Conservation (phyloP, 371 early-diverging fungal genomes). For the Mortierella sp. region DNA sequence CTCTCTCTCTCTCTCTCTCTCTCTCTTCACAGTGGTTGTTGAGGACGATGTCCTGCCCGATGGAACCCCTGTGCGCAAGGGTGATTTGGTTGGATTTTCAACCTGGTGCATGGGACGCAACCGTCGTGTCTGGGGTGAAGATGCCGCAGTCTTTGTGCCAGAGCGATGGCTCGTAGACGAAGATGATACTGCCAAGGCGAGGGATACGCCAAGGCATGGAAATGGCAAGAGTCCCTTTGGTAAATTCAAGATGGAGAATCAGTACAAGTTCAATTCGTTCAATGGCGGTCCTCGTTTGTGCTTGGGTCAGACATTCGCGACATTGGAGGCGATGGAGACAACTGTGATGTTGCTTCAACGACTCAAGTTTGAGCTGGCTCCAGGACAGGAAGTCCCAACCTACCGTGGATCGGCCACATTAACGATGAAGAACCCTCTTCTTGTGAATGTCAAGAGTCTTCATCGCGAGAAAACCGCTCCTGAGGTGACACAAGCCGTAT, state of each 20-base stretch:
- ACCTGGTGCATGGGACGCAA: constrained; percentile 44
- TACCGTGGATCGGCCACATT: no score
- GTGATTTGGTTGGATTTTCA: constrained; percentile 31
- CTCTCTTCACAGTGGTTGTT: not conserved
- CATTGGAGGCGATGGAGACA: constrained; percentile 2
- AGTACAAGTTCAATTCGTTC: constrained; percentile 44
- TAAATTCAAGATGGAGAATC: constrained; percentile 36
- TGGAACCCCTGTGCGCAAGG: constrained; percentile 34
- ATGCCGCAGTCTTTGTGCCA: constrained; percentile 36
- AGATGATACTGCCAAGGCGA: not conserved
- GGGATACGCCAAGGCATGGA: not conserved
- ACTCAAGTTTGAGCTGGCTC: not conserved
- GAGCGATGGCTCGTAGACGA: constrained; percentile 42
- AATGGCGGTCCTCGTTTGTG: constrained; percentile 42
- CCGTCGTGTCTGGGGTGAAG: constrained; percentile 37
- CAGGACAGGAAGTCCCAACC: not conserved
- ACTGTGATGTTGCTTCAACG: not conserved
- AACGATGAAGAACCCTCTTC: no score
- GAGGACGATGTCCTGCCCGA: constrained; percentile 43
- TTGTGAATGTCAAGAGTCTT: no score
- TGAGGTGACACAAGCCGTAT: no score
- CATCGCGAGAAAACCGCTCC: no score
- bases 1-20: no score
- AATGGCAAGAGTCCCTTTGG: constrained; percentile 22
- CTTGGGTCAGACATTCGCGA: constrained; percentile 14